phyloP scores from a whole-genome alignment of 2,329 filamentous ascomycete genomes.

The Fusarium neocosmosporiellum region DNA sequence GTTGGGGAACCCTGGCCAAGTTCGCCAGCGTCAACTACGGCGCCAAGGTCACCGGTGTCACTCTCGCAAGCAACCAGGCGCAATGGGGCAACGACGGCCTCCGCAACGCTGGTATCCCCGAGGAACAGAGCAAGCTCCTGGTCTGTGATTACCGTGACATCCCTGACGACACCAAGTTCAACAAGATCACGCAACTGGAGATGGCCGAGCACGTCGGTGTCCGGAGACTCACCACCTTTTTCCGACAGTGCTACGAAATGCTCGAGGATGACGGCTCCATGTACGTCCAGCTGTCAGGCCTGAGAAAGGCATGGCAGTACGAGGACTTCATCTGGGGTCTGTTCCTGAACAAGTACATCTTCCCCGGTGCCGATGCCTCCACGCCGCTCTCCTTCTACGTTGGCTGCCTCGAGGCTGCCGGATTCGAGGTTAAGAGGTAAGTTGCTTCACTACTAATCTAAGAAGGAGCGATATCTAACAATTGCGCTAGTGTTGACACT shows the following conservation, averaged over 20 bases:
- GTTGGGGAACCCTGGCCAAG: constrained; percentile 92
- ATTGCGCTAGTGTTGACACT: constrained; percentile 73
- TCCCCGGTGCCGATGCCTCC: constrained; percentile 93
- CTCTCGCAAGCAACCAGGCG: constrained; percentile 91
- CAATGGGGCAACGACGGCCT: constrained; percentile 93
- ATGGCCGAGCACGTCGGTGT: constrained; percentile 98
- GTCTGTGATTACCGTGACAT: constrained; percentile 97
- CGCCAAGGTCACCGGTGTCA: constrained; percentile 84
- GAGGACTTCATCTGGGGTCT: constrained; percentile 96
- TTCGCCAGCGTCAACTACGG: constrained; percentile 92
- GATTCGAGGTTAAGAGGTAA: constrained; percentile 76
- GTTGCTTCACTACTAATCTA: neutral
- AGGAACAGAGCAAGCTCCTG: constrained; percentile 86
- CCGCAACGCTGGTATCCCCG: constrained; percentile 78
- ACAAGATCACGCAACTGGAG: constrained; percentile 95
- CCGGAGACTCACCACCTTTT: constrained; percentile 81
- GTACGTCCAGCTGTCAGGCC: constrained; percentile 91
- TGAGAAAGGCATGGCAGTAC: constrained; percentile 94
- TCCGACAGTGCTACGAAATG: constrained; percentile 90
- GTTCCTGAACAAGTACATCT: constrained; percentile 99
- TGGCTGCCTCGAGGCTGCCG: constrained; percentile 76
- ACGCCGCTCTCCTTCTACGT: constrained; percentile 89
- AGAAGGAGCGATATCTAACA: neutral
- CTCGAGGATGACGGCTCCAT: constrained; percentile 93
- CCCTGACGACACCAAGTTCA: constrained; percentile 81